Evolutionary conservation across 2,329 filamentous ascomycete genomes (phyloP).

Genomic region (Pochonia chlamydosporia): DNA sequence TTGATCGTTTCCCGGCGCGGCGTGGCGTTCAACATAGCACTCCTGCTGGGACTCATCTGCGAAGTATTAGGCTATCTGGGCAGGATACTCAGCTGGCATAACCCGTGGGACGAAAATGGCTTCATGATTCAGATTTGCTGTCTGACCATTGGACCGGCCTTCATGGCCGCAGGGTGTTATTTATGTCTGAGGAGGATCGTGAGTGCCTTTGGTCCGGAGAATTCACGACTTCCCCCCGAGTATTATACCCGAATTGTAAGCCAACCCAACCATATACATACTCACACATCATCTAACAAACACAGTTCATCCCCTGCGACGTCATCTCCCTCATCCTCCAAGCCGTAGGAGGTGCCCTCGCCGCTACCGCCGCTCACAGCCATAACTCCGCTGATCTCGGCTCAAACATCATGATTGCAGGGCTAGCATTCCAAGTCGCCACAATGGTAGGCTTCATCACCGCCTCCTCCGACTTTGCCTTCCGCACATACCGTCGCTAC

Average conservation of each 20-base stretch:
- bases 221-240: constrained; percentile 40
- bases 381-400: constrained; percentile 31
- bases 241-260: constrained; percentile 44
- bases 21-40: constrained; percentile 45
- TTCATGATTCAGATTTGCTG: constrained; percentile 55
- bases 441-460: constrained; percentile 49
- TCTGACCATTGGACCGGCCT: constrained; percentile 60
- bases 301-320: constrained; percentile 58
- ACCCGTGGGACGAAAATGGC: constrained; percentile 42
- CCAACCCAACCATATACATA: neutral
- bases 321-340: constrained; percentile 56
- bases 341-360: constrained; percentile 51
- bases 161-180: constrained; percentile 59
- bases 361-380: constrained; percentile 35
- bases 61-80: constrained; percentile 57
- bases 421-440: constrained; percentile 54
- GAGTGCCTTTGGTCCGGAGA: constrained; percentile 39
- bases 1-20: constrained; percentile 40
- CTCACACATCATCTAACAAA: neutral
- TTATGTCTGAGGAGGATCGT: constrained; percentile 51
- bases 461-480: constrained; percentile 44
- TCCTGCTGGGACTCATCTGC: constrained; percentile 45
- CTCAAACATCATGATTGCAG: constrained; percentile 61
- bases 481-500: constrained; percentile 27
- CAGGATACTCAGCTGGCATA: constrained; percentile 47